Evolutionary conservation across 768 basidiomycete species (phyloP).

Genomic region (Tulasnella sp.): DNA sequence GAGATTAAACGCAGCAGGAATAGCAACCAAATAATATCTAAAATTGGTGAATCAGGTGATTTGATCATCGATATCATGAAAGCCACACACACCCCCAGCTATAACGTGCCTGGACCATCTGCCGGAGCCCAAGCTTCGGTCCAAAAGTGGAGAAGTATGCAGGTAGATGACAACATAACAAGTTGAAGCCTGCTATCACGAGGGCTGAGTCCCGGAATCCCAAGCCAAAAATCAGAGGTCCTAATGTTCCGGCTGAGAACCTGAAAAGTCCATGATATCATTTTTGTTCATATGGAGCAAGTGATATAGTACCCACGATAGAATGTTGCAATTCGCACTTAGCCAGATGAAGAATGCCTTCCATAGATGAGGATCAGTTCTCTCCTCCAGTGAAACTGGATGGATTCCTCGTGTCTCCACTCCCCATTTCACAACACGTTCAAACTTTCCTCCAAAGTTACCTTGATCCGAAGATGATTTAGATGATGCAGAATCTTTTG

Average conservation of each 20-base stretch:
- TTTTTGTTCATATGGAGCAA: background rate
- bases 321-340: slow-evolving; percentile 53
- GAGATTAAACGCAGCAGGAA: slow-evolving; percentile 35
- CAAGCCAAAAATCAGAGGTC: slow-evolving; percentile 48
- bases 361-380: slow-evolving; percentile 44
- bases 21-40: slow-evolving; percentile 18
- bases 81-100: slow-evolving; percentile 38
- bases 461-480: too few relatives aligned
- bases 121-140: slow-evolving; percentile 63
- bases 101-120: slow-evolving; percentile 65
- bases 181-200: slow-evolving; percentile 53
- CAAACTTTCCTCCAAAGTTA: too few relatives aligned
- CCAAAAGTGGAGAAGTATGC: slow-evolving; percentile 62
- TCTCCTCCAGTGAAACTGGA: slow-evolving; percentile 38
- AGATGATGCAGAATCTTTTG: too few relatives aligned
- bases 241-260: slow-evolving; percentile 56
- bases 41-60: background rate
- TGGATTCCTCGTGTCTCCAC: slow-evolving; percentile 26
- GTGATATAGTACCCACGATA: slow-evolving; percentile 31
- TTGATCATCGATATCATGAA: slow-evolving; percentile 23
- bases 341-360: slow-evolving; percentile 65
- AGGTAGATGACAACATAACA: slow-evolving; percentile 44
- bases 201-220: slow-evolving; percentile 50
- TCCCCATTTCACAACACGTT: too few relatives aligned
- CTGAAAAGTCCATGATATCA: slow-evolving; percentile 24